Conservation (phyloP, 73 alveolate genomes). For the Effrenium voratum region DNA sequence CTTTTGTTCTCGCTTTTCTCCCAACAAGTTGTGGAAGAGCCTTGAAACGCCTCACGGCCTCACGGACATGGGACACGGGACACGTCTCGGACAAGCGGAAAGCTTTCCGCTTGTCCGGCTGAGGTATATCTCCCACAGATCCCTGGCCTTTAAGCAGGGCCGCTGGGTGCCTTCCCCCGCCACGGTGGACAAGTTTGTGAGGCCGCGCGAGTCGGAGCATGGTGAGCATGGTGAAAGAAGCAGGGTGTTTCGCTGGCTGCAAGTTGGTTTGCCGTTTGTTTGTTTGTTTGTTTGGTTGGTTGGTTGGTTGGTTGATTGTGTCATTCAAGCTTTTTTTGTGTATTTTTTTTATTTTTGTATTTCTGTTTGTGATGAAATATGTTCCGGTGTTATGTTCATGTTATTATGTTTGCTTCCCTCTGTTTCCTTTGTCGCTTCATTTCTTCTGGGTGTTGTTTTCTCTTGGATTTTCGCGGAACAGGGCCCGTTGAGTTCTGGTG, state of each 20-base stretch:
- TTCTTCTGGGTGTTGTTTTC: neutral
- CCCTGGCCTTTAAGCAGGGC: conserved; percentile 82
- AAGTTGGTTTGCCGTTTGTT: too few species aligned
- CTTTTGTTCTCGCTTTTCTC: neutral
- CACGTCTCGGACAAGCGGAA: neutral
- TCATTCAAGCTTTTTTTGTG: too few species aligned
- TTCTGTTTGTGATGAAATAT: too few species aligned
- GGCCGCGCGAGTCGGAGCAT: neutral
- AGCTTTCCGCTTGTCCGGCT: too few species aligned
- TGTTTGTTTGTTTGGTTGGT: too few species aligned
- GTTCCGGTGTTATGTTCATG: too few species aligned
- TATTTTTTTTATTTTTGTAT: too few species aligned
- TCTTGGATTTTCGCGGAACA: neutral
- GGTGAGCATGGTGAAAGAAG: neutral
- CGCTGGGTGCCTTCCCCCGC: conserved; percentile 82
- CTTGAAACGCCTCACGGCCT: neutral
- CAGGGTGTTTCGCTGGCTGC: too few species aligned
- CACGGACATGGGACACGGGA: too few species aligned
- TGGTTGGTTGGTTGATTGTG: too few species aligned
- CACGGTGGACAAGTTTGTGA: conserved; percentile 56
- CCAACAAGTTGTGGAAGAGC: neutral
- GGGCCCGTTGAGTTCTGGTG: too few species aligned
- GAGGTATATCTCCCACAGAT: conserved; percentile 70
- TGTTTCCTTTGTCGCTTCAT: neutral
- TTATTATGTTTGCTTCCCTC: too few species aligned